Conservation (phyloP, 2,329 filamentous ascomycete genomes). For the Emydomyces testavorans region DNA sequence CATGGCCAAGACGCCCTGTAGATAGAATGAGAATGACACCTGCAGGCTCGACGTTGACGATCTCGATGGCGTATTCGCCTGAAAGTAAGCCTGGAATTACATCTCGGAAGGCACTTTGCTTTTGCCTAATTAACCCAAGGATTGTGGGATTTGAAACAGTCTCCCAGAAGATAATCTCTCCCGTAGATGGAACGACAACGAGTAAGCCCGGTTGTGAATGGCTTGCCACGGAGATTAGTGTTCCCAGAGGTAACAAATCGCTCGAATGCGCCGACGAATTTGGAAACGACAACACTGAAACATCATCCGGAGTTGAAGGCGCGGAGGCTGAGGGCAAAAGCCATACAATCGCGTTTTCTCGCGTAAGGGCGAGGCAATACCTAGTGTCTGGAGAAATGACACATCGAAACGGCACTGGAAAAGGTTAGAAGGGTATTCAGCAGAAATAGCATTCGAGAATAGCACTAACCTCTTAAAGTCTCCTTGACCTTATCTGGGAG, state of each 20-base stretch:
- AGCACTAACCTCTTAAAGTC: constrained; percentile 46
- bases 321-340: constrained; percentile 49
- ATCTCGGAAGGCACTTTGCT: constrained; percentile 67
- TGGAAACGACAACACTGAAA: constrained; percentile 69
- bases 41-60: constrained; percentile 74
- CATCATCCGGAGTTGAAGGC: constrained; percentile 43
- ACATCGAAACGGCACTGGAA: constrained; percentile 53
- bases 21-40: constrained; percentile 80
- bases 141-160: constrained; percentile 82
- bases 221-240: constrained; percentile 67
- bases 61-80: constrained; percentile 63
- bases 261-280: constrained; percentile 53
- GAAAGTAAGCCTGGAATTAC: constrained; percentile 61
- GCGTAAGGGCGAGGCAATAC: constrained; percentile 70
- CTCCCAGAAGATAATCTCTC: constrained; percentile 89
- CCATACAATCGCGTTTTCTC: constrained; percentile 79
- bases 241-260: constrained; percentile 69
- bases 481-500: constrained; percentile 65
- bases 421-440: constrained; percentile 6
- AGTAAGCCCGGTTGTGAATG: constrained; percentile 76
- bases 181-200: constrained; percentile 69
- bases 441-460: constrained; percentile 1
- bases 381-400: constrained; percentile 53
- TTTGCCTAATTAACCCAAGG: constrained; percentile 69
- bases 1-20: constrained; percentile 72